These are phyloP conservation scores for Castanea crenata DNA, from an alignment of 306 rosid species.

Conservation along the genomic window DNA sequence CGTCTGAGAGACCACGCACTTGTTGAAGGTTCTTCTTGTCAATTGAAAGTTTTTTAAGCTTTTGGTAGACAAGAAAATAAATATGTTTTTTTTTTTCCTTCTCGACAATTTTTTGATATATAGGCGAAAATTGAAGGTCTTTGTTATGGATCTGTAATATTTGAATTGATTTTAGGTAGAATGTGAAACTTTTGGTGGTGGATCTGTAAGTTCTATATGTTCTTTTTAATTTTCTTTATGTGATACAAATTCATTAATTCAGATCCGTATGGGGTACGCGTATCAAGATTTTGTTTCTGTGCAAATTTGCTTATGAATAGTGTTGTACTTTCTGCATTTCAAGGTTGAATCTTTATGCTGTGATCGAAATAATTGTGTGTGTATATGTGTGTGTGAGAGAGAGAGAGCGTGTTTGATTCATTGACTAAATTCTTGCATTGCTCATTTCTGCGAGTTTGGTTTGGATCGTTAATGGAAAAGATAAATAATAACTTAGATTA, in stretches of 20 bases:
- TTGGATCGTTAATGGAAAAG: background rate
- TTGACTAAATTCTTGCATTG: background rate
- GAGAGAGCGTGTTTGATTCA: background rate
- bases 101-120: constrained; percentile 19
- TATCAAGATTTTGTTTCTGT: background rate
- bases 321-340: background rate
- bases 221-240: background rate
- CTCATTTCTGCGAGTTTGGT: background rate
- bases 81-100: background rate
- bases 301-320: background rate
- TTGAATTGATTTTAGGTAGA: constrained; percentile 16
- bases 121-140: constrained; percentile 27
- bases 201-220: constrained; percentile 27
- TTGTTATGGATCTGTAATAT: constrained; percentile 34
- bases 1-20: constrained; percentile 22
- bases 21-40: background rate
- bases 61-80: constrained; percentile 3
- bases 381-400: no score
- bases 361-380: background rate
- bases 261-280: background rate
- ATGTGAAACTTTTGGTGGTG: constrained; percentile 21
- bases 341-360: background rate
- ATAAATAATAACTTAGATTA: no score
- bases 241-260: background rate
- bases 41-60: background rate